Evolutionary conservation across 306 rosid genomes (phyloP).

Genomic region (Phaseolus lunatus): DNA sequence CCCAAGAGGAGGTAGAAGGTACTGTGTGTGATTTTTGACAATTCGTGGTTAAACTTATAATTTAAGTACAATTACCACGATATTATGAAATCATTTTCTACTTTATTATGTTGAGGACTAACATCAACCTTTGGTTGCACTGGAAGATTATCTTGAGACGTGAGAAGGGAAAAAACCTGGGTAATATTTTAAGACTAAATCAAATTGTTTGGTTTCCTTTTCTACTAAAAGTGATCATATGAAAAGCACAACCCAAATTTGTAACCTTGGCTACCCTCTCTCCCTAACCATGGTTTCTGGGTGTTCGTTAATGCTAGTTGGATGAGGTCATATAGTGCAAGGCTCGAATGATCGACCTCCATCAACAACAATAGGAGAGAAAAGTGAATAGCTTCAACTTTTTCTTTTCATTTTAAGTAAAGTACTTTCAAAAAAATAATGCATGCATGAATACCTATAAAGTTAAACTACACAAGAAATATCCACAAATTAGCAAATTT

Average conservation of each 20-base stretch:
- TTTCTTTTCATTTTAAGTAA: neutral
- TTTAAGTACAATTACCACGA: neutral
- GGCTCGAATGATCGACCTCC: conserved; percentile 5
- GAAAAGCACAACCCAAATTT: conserved; percentile 10
- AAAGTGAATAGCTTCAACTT: conserved; percentile 6
- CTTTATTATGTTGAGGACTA: neutral
- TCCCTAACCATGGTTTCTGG: conserved; percentile 7
- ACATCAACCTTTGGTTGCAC: conserved; percentile 35
- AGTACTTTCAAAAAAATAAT: neutral
- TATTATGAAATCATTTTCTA: neutral
- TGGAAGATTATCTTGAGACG: conserved; percentile 13
- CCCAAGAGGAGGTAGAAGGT: neutral
- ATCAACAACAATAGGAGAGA: neutral
- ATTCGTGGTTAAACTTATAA: neutral
- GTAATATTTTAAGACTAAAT: conserved; percentile 17
- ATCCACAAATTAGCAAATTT: neutral
- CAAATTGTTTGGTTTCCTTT: neutral
- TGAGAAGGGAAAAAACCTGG: neutral
- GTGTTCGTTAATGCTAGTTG: neutral
- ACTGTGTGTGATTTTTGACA: neutral
- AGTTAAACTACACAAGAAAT: neutral
- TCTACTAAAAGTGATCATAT: neutral
- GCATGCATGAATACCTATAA: neutral
- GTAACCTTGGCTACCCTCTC: neutral
- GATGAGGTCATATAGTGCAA: neutral